Evolutionary conservation across 2,329 filamentous ascomycete genomes (phyloP).

Genomic region (Escovopsis sp.): DNA sequence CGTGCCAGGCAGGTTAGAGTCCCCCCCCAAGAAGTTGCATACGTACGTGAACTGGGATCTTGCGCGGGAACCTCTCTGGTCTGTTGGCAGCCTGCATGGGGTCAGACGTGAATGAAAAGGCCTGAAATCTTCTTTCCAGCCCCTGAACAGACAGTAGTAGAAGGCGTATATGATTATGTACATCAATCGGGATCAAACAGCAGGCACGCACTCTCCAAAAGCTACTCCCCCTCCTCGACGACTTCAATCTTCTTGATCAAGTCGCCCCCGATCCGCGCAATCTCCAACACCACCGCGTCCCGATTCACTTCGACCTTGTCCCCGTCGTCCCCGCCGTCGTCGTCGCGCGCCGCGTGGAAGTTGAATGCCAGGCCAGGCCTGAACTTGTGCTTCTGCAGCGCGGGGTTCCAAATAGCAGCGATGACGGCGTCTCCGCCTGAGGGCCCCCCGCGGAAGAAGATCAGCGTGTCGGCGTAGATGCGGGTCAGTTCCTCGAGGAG

Average conservation of each 20-base stretch:
- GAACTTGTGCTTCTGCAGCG: constrained; percentile 41
- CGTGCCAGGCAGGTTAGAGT: too few relatives aligned
- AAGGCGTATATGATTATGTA: not conserved
- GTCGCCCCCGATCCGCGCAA: constrained; percentile 50
- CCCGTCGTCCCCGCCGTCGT: constrained; percentile 20
- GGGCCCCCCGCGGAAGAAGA: constrained; percentile 58
- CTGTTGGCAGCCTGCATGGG: too few relatives aligned
- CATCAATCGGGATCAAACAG: too few relatives aligned
- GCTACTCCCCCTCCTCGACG: constrained; percentile 6
- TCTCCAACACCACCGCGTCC: constrained; percentile 53
- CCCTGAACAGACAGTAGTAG: too few relatives aligned
- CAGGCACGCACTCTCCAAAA: constrained; percentile 2
- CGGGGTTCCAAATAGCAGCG: constrained; percentile 43
- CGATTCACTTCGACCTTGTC: constrained; percentile 49
- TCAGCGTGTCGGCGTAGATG: constrained; percentile 50
- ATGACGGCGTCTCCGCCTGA: constrained; percentile 38
- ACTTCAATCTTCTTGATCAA: constrained; percentile 53
- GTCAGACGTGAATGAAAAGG: too few relatives aligned
- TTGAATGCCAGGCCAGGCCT: constrained; percentile 55
- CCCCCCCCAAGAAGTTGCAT: too few relatives aligned
- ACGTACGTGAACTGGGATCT: too few relatives aligned
- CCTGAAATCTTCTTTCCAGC: too few relatives aligned
- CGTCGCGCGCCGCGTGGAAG: constrained; percentile 19
- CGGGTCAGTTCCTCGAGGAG: constrained; percentile 53
- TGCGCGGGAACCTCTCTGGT: too few relatives aligned